Evolutionary conservation across 2,329 filamentous ascomycete species (phyloP).

Genomic region (Aureobasidium vineae): DNA sequence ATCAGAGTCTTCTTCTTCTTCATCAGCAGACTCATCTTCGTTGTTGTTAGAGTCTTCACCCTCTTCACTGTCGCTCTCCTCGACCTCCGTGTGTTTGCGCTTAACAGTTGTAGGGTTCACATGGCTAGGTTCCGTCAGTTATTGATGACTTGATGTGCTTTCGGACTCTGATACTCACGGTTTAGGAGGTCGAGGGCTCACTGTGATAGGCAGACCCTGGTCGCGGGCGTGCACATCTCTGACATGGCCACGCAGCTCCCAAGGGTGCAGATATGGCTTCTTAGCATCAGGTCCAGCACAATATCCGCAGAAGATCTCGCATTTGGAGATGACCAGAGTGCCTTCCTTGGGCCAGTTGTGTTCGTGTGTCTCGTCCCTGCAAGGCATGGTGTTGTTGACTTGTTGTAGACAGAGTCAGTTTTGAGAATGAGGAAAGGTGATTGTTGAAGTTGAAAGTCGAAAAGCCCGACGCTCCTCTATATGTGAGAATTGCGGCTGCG

Average conservation of each 20-base stretch:
- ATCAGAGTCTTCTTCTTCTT: neutral
- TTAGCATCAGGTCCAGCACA: conserved; percentile 4
- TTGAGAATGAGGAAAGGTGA: neutral
- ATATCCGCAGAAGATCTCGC: conserved; percentile 13
- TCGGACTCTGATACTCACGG: neutral
- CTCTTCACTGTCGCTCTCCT: neutral
- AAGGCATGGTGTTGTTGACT: neutral
- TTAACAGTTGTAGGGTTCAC: neutral
- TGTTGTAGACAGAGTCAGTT: neutral
- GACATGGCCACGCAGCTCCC: conserved; percentile 8
- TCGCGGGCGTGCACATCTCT: neutral
- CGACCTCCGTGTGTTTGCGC: neutral
- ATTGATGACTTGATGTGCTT: neutral
- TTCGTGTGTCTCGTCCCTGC: neutral
- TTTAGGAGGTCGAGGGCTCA: neutral
- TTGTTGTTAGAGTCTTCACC: neutral
- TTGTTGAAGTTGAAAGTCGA: neutral
- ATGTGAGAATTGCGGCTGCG: neutral
- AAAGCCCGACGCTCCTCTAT: neutral
- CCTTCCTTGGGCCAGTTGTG: neutral
- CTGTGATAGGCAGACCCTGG: neutral
- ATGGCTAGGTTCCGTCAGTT: neutral
- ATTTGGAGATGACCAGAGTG: neutral
- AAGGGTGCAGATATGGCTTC: neutral
- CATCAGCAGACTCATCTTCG: neutral